A percentile compares a stretch with the other conserved stretches of the same genome.
These are phyloP conservation scores for Isatis lusitanica DNA, from an alignment of 441 rosid species.

Conservation along the genomic window DNA sequence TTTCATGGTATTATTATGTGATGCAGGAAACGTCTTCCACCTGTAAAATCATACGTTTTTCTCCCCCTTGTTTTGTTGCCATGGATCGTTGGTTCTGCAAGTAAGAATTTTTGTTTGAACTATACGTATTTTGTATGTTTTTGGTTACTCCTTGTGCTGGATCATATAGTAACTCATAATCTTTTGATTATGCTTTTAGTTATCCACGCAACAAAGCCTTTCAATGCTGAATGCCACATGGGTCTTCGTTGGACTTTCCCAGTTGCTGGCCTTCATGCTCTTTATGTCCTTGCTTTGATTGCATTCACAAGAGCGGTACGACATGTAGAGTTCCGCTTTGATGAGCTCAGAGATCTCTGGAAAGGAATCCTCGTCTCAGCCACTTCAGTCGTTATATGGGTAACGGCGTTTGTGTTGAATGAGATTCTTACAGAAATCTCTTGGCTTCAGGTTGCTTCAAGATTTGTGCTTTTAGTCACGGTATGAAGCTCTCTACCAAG, in stretches of 20 bases:
- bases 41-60: conserved; percentile 63
- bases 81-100: conserved; percentile 68
- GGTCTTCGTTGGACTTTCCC: conserved; percentile 56
- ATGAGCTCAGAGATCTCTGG: conserved; percentile 89
- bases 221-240: conserved; percentile 66
- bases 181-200: conserved; percentile 44
- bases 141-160: not conserved
- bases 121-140: not conserved
- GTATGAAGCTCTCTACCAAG: conserved; percentile 41
- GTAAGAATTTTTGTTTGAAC: conserved; percentile 45
- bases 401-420: conserved; percentile 64
- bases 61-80: conserved; percentile 74
- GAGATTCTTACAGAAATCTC: conserved; percentile 58
- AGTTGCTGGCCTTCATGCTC: conserved; percentile 52
- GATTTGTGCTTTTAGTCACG: conserved; percentile 70
- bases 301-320: conserved; percentile 63
- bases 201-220: conserved; percentile 59
- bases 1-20: conserved; percentile 18
- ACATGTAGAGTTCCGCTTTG: conserved; percentile 84
- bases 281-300: conserved; percentile 59
- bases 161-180: conserved; percentile 13
- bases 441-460: conserved; percentile 83
- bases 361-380: conserved; percentile 72
- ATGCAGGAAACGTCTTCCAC: conserved; percentile 85
- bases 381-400: conserved; percentile 70